Conservation (phyloP, 1,284 basidiomycete species). For the Naganishia sp. region DNA sequence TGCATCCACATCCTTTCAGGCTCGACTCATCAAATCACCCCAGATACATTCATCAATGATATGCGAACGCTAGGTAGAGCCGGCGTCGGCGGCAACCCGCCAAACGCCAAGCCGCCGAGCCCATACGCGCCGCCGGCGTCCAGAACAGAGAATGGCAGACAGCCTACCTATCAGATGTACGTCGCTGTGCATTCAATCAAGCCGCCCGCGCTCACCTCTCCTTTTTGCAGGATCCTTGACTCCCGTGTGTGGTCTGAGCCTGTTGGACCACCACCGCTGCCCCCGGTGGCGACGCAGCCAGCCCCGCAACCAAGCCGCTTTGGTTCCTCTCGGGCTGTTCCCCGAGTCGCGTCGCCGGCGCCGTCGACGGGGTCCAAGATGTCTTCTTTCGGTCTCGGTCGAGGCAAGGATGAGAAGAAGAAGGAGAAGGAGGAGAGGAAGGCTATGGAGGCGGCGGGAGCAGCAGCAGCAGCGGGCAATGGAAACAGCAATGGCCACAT, state of each 20-base stretch:
- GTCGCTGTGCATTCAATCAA: constrained; percentile 36
- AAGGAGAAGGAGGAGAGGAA: constrained; percentile 38
- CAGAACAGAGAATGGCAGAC: constrained; percentile 46
- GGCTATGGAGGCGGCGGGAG: constrained; percentile 51
- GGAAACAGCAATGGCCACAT: constrained; percentile 47
- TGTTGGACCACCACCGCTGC: constrained; percentile 50
- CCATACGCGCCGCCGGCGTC: constrained; percentile 39
- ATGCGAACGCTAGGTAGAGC: constrained; percentile 77
- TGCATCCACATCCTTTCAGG: constrained; percentile 58
- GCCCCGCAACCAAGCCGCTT: constrained; percentile 38
- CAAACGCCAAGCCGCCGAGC: constrained; percentile 65
- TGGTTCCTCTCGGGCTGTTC: constrained; percentile 34
- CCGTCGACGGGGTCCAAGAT: constrained; percentile 32
- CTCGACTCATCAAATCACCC: constrained; percentile 84
- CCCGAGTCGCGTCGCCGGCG: constrained; percentile 21
- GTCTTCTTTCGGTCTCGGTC: constrained; percentile 32
- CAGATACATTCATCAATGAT: constrained; percentile 80
- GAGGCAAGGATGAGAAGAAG: constrained; percentile 35
- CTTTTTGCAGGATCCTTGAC: constrained; percentile 47
- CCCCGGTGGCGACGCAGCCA: constrained; percentile 36
- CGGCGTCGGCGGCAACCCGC: constrained; percentile 67
- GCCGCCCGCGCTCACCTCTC: constrained; percentile 1
- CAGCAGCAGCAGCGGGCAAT: constrained; percentile 34
- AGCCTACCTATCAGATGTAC: constrained; percentile 56
- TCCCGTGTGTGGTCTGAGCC: constrained; percentile 50